Evolutionary conservation across 2,329 filamentous ascomycete species (phyloP).

Genomic region (Clonostachys sp.): DNA sequence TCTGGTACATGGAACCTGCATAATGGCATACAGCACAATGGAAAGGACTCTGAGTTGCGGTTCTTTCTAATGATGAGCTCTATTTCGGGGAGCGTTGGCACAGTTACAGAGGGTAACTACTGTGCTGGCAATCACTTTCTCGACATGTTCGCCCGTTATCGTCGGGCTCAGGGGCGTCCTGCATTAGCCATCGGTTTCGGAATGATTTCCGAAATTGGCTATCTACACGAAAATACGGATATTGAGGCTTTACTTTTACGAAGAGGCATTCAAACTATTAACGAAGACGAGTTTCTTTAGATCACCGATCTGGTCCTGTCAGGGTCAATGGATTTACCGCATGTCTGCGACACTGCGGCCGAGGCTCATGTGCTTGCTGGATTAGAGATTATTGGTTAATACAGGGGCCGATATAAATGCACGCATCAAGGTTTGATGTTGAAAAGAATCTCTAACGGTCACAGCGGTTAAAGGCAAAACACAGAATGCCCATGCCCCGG

Average conservation of each 20-base stretch:
- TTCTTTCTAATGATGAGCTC: constrained; percentile 19
- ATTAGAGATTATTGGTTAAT: constrained; percentile 1
- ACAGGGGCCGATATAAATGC: too few species aligned
- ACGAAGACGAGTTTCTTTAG: constrained; percentile 21
- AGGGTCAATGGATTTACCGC: neutral
- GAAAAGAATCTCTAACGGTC: too few species aligned
- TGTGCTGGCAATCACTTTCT: constrained; percentile 23
- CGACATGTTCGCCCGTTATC: constrained; percentile 22
- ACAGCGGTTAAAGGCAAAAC: too few species aligned
- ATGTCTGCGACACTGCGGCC: constrained; percentile 3
- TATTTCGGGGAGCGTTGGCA: constrained; percentile 20
- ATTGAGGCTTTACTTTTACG: constrained; percentile 26
- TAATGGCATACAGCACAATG: constrained; percentile 4
- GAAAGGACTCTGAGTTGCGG: constrained; percentile 11
- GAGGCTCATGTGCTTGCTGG: constrained; percentile 14
- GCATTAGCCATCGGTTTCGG: constrained; percentile 20
- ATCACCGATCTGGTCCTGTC: constrained; percentile 15
- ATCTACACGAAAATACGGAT: constrained; percentile 24
- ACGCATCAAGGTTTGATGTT: too few species aligned
- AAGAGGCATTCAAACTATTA: constrained; percentile 25
- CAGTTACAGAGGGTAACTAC: constrained; percentile 22
- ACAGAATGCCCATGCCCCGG: too few species aligned
- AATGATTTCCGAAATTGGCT: constrained; percentile 29
- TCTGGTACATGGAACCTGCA: constrained; percentile 15
- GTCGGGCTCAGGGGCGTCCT: constrained; percentile 13